phyloP scores from a whole-genome alignment of 805 yeast genomes.

The Yueomyces sp. region DNA sequence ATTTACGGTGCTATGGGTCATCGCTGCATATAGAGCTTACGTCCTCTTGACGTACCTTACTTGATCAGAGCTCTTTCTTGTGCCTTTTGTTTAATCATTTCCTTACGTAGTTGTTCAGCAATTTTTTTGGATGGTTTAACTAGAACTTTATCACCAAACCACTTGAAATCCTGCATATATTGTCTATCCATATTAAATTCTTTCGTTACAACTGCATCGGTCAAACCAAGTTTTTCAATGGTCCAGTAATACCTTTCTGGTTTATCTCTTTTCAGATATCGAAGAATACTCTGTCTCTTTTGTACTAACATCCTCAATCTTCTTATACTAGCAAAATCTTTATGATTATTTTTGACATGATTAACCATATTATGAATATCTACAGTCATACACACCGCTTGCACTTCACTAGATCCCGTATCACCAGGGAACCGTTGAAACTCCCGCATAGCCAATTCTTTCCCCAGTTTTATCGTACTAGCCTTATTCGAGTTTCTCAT shows the following conservation, averaged over 20 bases:
- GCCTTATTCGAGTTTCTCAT: slow-evolving; percentile 54
- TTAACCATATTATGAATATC: slow-evolving; percentile 64
- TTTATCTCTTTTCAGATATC: slow-evolving; percentile 67
- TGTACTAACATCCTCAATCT: slow-evolving; percentile 73
- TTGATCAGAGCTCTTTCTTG: not conserved
- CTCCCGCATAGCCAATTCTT: slow-evolving; percentile 57
- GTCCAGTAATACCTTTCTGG: slow-evolving; percentile 79
- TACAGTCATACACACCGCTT: slow-evolving; percentile 82
- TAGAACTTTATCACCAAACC: slow-evolving; percentile 58
- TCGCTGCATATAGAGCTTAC: too few relatives aligned
- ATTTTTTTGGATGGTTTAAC: slow-evolving; percentile 42
- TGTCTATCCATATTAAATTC: slow-evolving; percentile 74
- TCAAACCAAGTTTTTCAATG: slow-evolving; percentile 74
- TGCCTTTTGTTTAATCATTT: slow-evolving; percentile 33
- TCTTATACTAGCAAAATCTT: slow-evolving; percentile 62
- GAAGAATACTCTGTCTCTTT: slow-evolving; percentile 70
- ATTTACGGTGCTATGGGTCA: too few relatives aligned
- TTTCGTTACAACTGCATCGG: slow-evolving; percentile 60
- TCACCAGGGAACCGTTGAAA: slow-evolving; percentile 79
- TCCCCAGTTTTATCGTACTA: slow-evolving; percentile 46
- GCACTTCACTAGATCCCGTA: slow-evolving; percentile 91
- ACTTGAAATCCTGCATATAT: slow-evolving; percentile 64
- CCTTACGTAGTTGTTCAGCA: slow-evolving; percentile 33
- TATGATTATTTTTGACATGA: slow-evolving; percentile 55
- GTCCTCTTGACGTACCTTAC: too few relatives aligned